These are phyloP conservation scores for Asterella californica DNA, from an alignment of 225 moss, liverwort and hornwort species.

Conservation along the genomic window DNA sequence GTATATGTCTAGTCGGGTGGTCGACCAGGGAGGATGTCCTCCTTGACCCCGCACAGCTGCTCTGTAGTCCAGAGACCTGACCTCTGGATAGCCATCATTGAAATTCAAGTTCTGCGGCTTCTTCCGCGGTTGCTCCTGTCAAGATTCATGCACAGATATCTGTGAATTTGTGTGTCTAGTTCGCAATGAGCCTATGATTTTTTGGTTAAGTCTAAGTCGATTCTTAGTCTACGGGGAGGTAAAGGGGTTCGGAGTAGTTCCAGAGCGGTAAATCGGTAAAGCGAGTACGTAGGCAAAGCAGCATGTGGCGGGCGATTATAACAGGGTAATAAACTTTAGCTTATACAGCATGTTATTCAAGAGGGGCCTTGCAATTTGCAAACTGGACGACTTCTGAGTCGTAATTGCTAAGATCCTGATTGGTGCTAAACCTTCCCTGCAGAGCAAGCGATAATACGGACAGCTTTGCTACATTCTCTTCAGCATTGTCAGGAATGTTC, in stretches of 20 bases:
- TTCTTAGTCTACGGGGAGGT: neutral
- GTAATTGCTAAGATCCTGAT: neutral
- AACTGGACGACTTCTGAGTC: neutral
- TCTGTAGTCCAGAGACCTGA: constrained; percentile 55
- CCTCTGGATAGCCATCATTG: constrained; percentile 70
- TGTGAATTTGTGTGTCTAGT: neutral
- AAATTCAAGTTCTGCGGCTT: constrained; percentile 80
- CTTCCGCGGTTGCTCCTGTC: constrained; percentile 73
- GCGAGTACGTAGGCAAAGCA: neutral
- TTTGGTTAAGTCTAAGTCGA: neutral
- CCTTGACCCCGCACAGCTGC: constrained; percentile 40
- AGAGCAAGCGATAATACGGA: neutral
- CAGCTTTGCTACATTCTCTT: neutral
- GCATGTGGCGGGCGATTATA: neutral
- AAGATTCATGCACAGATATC: neutral
- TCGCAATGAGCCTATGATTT: neutral
- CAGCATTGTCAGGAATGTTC: neutral
- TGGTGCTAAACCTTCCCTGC: neutral
- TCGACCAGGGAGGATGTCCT: constrained; percentile 29
- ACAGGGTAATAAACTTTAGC: neutral
- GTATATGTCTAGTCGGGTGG: constrained; percentile 41
- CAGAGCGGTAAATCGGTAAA: neutral
- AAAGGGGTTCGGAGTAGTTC: neutral
- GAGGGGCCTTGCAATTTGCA: neutral
- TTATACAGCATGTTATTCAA: neutral